Conservation (phyloP, 306 rosid genomes). For the Medicago lupulina region DNA sequence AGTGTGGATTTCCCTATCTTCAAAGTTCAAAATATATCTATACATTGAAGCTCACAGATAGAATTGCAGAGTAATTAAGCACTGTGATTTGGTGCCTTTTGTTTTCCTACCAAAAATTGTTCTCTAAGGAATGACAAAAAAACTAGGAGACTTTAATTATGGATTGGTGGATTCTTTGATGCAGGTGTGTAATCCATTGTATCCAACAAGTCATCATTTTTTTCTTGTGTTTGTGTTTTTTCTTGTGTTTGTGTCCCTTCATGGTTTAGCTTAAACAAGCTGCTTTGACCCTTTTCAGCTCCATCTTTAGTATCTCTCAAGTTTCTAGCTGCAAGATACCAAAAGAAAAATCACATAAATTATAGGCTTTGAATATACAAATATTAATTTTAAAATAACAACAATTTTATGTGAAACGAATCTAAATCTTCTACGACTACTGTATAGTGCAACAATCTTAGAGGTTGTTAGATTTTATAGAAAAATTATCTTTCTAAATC, state of each 20-base stretch:
- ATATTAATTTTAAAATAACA: neutral
- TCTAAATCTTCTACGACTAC: neutral
- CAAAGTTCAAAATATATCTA: constrained; percentile 26
- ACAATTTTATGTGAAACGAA: neutral
- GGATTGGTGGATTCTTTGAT: constrained; percentile 86
- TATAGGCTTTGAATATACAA: neutral
- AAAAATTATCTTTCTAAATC: neutral
- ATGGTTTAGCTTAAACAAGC: constrained; percentile 43
- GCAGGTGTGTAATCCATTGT: constrained; percentile 91
- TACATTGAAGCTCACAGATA: constrained; percentile 29
- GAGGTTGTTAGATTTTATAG: neutral
- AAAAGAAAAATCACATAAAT: constrained; percentile 35
- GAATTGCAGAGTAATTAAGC: constrained; percentile 27
- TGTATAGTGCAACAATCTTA: neutral
- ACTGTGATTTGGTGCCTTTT: neutral
- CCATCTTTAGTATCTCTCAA: constrained; percentile 43
- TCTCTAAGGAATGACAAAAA: neutral
- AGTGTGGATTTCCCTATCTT: constrained; percentile 38
- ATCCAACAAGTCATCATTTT: constrained; percentile 56
- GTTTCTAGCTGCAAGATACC: constrained; percentile 50
- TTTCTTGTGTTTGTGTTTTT: constrained; percentile 41
- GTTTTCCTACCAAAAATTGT: constrained; percentile 21
- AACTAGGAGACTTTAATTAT: constrained; percentile 50
- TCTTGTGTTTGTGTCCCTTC: constrained; percentile 42
- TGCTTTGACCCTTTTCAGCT: constrained; percentile 33